These are phyloP conservation scores for Alternaria triticimaculans DNA, from an alignment of 2,329 filamentous ascomycete genomes.

Conservation along the genomic window DNA sequence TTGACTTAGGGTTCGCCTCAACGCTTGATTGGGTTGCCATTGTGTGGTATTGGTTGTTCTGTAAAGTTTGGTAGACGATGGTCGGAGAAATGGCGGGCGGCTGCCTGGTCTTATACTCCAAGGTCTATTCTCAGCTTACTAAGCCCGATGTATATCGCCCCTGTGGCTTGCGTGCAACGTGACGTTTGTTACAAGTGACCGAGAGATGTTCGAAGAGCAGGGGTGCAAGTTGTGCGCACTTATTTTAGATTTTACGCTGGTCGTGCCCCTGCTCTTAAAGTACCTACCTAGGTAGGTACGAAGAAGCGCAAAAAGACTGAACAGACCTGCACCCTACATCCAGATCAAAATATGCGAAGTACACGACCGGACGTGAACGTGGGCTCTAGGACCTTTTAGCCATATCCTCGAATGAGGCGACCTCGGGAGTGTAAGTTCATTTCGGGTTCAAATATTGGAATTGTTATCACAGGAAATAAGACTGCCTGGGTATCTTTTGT, in stretches of 20 bases:
- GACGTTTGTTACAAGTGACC: neutral
- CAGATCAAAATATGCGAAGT: fast-evolving
- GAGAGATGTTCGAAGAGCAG: fast-evolving
- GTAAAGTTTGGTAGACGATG: neutral
- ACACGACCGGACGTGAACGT: no score
- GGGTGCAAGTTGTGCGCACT: neutral
- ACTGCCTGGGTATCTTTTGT: no score
- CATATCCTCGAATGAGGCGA: no score
- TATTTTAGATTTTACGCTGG: neutral
- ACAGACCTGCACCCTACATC: neutral
- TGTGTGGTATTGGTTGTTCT: neutral
- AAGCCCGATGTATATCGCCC: neutral
- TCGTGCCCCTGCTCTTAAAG: neutral
- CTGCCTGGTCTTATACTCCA: neutral
- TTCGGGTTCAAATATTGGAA: no score
- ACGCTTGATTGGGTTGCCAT: neutral
- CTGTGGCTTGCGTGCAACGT: neutral
- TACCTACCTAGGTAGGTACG: no score
- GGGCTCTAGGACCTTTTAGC: no score
- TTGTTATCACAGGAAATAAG: no score
- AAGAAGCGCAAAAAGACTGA: neutral
- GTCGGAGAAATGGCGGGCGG: neutral
- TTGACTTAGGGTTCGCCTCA: neutral
- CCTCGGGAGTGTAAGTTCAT: no score
- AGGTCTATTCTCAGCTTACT: neutral